Conservation (phyloP, 2,329 filamentous ascomycete genomes). For the Alternaria burnsii region DNA sequence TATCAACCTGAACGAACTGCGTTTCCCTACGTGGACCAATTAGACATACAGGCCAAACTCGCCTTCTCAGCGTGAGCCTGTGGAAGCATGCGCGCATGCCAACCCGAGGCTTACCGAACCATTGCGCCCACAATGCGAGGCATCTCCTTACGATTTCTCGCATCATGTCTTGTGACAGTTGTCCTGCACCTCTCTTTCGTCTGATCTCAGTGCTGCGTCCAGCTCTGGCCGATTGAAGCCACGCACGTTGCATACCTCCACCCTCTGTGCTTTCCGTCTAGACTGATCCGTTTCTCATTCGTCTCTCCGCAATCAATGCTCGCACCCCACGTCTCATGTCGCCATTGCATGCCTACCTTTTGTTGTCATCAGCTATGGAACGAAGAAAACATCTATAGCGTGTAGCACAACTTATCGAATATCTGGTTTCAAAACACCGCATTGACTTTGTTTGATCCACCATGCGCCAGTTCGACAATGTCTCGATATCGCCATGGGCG, state of each 20-base stretch:
- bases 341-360: slow-evolving; percentile 41
- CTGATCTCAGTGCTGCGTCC: slow-evolving; percentile 34
- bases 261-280: slow-evolving; percentile 35
- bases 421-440: slow-evolving; percentile 28
- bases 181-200: slow-evolving; percentile 40
- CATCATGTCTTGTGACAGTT: slow-evolving; percentile 45
- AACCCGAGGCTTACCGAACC: slow-evolving; percentile 44
- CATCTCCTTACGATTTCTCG: slow-evolving; percentile 31
- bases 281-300: slow-evolving; percentile 42
- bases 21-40: slow-evolving; percentile 50
- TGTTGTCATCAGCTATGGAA: slow-evolving; percentile 45
- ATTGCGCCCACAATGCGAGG: slow-evolving; percentile 35
- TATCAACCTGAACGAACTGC: slow-evolving; percentile 39
- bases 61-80: slow-evolving; percentile 31
- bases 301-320: slow-evolving; percentile 45
- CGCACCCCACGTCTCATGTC: slow-evolving; percentile 48
- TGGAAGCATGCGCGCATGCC: slow-evolving; percentile 38
- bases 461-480: slow-evolving; percentile 42
- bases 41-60: slow-evolving; percentile 35
- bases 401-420: slow-evolving; percentile 42
- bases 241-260: slow-evolving; percentile 38
- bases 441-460: slow-evolving; percentile 32
- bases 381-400: slow-evolving; percentile 39
- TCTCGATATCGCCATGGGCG: slow-evolving; percentile 47
- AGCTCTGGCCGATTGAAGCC: slow-evolving; percentile 38